Evolutionary conservation across 176 grass and related monocot species (phyloP).

Genomic region (Neostapfia colusana): DNA sequence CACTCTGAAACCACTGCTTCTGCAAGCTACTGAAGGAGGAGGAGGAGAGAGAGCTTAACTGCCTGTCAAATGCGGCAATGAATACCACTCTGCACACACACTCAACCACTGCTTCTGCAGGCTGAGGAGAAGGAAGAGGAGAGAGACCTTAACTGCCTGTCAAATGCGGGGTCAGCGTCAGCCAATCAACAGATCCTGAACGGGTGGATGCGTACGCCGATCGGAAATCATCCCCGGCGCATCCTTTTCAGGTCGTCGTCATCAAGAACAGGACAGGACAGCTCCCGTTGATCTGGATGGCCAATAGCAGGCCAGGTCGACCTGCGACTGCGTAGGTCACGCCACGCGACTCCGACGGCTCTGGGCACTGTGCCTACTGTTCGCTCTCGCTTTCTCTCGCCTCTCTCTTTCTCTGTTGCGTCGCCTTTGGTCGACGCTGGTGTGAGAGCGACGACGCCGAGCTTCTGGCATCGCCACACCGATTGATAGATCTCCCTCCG

Average conservation of each 20-base stretch:
- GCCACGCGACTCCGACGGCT: not conserved
- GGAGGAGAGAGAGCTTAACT: not conserved
- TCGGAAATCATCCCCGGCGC: not conserved
- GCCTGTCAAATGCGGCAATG: not conserved
- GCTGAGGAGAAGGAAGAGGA: not conserved
- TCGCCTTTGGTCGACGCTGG: constrained; percentile 4
- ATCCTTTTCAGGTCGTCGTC: constrained; percentile 12
- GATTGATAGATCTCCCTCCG: not conserved
- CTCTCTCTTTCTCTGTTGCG: not conserved
- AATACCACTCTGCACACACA: not conserved
- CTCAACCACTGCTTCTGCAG: not conserved
- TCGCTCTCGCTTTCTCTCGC: not conserved
- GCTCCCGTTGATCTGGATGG: not conserved
- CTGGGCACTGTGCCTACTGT: not conserved
- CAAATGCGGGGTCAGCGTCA: not conserved
- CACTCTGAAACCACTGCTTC: not conserved
- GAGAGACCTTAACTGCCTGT: not conserved
- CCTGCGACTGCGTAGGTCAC: not conserved
- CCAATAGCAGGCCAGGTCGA: constrained; percentile 19
- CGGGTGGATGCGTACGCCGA: not conserved
- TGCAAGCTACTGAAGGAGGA: not conserved
- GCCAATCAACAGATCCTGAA: not conserved
- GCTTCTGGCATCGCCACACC: too few species aligned
- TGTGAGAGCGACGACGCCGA: not conserved
- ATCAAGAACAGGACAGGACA: not conserved